Evolutionary conservation across 768 basidiomycete species (phyloP), one percentile per base, ranked within the genome.

Genomic region (Fomitopsis pulvina): DNA sequence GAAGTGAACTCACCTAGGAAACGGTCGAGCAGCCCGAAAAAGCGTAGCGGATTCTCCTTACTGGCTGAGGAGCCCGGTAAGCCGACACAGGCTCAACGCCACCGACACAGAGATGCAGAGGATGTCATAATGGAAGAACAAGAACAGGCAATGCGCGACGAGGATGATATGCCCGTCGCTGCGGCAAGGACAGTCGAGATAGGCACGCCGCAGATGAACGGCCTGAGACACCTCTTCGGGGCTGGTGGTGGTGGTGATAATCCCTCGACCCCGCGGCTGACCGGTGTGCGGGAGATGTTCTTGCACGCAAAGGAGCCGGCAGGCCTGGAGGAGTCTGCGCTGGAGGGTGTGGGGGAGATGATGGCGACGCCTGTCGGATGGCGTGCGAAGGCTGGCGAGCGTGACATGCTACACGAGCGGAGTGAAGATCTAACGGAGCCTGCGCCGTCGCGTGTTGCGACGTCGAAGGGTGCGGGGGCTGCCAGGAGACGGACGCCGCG

Each of bases 71-170:
- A 56, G 40, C 44, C 45, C 28, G 30, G 47, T 27, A 42, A 25
- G 40, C 52, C n/a, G n/a, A n/a, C n/a, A n/a, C n/a, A n/a, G n/a
- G n/a, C n/a, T n/a, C n/a, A n/a, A n/a, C n/a, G n/a, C n/a, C n/a
- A 68, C 1, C 69, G 68, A 11, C 11, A 21, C 32, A 34, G 32
- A n/a, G 32, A 9, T 9, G n/a, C 32, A 34, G 41, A 26, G 34
- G 41, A 42, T 24, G 68, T 69, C 18, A 65, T 64, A 37, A 45
- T 66, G 74, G 55, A 71, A 64, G 57, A 76, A 75, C 75, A 72
- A 70, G 58, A 72, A 73, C 59, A 27, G 72, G 72, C n/a, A n/a
- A n/a, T 6, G 47, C 52, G 20, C 41, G 51, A 20, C 22, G 57
- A 55, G 30, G 53, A 51, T 11, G 57, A 59, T 24, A 49, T 42